Evolutionary conservation across 768 basidiomycete genomes (phyloP).

Genomic region (Kwoniella pini): DNA sequence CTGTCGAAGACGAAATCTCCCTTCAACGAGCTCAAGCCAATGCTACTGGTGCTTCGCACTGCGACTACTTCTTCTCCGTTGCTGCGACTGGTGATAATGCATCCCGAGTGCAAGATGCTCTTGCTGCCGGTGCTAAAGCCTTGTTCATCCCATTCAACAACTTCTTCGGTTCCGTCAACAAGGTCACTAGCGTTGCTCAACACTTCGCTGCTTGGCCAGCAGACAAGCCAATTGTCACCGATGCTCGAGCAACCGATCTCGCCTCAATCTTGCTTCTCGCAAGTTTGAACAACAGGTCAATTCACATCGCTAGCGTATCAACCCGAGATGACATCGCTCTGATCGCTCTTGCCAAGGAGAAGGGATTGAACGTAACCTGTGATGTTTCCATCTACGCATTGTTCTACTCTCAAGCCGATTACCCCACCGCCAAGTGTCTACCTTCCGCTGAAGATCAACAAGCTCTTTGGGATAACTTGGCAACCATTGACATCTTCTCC

Average conservation of each 20-base stretch:
- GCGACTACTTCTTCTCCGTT: conserved; percentile 83
- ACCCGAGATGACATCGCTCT: conserved; percentile 81
- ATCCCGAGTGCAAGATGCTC: conserved; percentile 62
- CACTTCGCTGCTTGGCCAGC: conserved; percentile 88
- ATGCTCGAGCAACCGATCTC: conserved; percentile 86
- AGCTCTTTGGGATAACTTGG: conserved; percentile 80
- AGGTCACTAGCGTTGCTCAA: conserved; percentile 73
- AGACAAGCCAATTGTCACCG: conserved; percentile 91
- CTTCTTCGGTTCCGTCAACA: conserved; percentile 55
- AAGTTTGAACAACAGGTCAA: conserved; percentile 81
- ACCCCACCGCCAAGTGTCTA: conserved; percentile 65
- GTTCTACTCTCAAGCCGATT: conserved; percentile 80
- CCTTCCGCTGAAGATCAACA: conserved; percentile 76
- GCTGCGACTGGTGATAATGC: conserved; percentile 72
- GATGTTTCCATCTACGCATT: conserved; percentile 90
- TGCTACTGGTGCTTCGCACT: conserved; percentile 67
- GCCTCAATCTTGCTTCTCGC: conserved; percentile 91
- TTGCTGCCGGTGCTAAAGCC: conserved; percentile 75
- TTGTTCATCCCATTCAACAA: conserved; percentile 79
- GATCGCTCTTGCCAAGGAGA: conserved; percentile 91
- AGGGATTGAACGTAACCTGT: conserved; percentile 90
- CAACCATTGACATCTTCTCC: conserved; percentile 85
- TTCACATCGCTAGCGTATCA: conserved; percentile 89
- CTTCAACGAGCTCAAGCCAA: conserved; percentile 71
- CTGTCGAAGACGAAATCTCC: conserved; percentile 67